Conservation (phyloP, 768 basidiomycete species). For the Pleurotus ostreatus region DNA sequence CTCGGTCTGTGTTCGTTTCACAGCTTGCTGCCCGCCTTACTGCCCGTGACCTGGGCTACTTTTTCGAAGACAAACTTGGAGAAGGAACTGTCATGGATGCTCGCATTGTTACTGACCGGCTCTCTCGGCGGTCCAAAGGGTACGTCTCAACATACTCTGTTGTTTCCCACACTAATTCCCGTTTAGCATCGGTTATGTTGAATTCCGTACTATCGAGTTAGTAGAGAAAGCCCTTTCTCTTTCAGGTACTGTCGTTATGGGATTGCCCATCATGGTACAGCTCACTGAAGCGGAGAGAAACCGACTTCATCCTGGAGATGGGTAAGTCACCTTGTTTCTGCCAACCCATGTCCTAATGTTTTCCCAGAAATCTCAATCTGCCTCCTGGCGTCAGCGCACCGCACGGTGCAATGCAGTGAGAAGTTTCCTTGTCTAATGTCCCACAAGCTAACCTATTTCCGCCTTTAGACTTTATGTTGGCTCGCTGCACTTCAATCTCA, state of each 20-base stretch:
- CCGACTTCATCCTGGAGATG: slow-evolving; percentile 82
- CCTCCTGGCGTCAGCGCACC: slow-evolving; percentile 82
- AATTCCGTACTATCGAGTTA: slow-evolving; percentile 85
- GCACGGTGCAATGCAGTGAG: slow-evolving; percentile 82
- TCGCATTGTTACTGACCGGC: slow-evolving; percentile 90
- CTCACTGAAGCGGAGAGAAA: slow-evolving; percentile 97
- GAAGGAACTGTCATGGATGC: slow-evolving; percentile 94
- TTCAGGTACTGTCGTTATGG: slow-evolving; percentile 96
- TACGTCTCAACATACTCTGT: slow-evolving; percentile 30
- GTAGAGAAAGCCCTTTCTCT: slow-evolving; percentile 89
- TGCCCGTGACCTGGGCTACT: slow-evolving; percentile 95
- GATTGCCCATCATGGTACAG: slow-evolving; percentile 94
- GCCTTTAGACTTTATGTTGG: slow-evolving; percentile 87
- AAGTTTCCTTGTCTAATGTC: background rate
- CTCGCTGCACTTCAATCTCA: slow-evolving; percentile 94
- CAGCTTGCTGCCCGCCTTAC: slow-evolving; percentile 97
- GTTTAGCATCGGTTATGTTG: slow-evolving; percentile 93
- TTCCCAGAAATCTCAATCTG: slow-evolving; percentile 66
- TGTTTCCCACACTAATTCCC: slow-evolving; percentile 8
- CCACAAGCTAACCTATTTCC: slow-evolving; percentile 7
- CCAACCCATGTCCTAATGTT: slow-evolving; percentile 8
- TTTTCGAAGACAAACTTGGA: slow-evolving; percentile 96
- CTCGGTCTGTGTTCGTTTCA: slow-evolving; percentile 97
- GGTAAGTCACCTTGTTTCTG: slow-evolving; percentile 41
- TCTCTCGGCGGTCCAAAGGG: slow-evolving; percentile 98